Percentiles rank a stretch among this genome's conserved stretches.
phyloP scores from a whole-genome alignment of 225 moss, liverwort and hornwort species.

The Sphagnum contortum region DNA sequence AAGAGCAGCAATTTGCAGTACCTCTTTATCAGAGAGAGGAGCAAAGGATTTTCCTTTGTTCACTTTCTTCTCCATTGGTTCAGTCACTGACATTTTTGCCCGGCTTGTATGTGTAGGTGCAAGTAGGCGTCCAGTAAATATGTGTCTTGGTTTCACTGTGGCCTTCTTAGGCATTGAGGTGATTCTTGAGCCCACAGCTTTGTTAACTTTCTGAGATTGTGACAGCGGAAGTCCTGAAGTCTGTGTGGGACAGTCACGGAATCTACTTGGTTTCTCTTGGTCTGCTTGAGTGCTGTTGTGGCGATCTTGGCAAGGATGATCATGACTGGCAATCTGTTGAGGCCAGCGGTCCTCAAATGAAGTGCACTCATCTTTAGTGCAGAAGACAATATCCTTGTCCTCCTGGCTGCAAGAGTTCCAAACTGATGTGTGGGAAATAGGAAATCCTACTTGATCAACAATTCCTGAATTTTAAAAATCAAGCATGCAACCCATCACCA shows the following conservation, averaged over 20 bases:
- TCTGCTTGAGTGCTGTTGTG: conserved; percentile 16
- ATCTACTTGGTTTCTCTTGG: conserved; percentile 31
- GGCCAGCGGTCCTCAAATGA: conserved; percentile 30
- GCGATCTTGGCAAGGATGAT: conserved; percentile 11
- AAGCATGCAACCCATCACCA: not conserved
- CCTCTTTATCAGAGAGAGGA: too few relatives aligned
- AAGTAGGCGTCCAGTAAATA: conserved; percentile 28
- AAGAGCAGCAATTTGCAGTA: too few relatives aligned
- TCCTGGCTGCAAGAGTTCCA: conserved; percentile 42
- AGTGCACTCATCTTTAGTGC: conserved; percentile 34
- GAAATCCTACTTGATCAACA: not conserved
- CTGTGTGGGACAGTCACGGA: conserved; percentile 17
- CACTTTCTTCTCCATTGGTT: too few relatives aligned
- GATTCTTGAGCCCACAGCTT: not conserved
- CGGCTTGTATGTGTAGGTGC: conserved; percentile 50
- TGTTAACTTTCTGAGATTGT: conserved; percentile 26
- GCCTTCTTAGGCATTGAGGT: too few relatives aligned
- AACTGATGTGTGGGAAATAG: not conserved
- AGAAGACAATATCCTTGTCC: conserved; percentile 42
- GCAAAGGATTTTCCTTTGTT: too few relatives aligned
- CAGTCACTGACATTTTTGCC: conserved; percentile 8
- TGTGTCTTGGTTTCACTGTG: conserved; percentile 19
- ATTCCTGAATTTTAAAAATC: not conserved
- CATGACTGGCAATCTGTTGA: conserved; percentile 15
- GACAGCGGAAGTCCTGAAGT: conserved; percentile 18